Percentiles rank a stretch among this genome's conserved stretches.
Conservation (phyloP, 345 rosid species). For the Mercurialis annua region DNA sequence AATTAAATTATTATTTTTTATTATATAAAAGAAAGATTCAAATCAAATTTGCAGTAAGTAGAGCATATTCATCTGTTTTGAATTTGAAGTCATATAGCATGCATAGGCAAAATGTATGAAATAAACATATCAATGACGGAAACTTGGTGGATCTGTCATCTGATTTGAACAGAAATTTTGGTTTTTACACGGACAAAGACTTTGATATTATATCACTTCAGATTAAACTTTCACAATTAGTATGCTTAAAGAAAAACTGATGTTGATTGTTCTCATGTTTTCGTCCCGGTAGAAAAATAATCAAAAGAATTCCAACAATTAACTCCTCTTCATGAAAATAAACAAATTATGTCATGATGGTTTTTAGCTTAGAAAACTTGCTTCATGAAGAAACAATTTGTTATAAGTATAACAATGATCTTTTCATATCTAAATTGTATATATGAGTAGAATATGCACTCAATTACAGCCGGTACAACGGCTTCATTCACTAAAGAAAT, state of each 20-base stretch:
- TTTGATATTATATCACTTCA: too few species aligned
- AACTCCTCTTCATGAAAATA: not conserved
- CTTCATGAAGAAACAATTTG: not conserved
- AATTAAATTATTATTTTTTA: too few species aligned
- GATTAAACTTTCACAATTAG: too few species aligned
- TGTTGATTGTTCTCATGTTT: too few species aligned
- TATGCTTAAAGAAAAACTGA: too few species aligned
- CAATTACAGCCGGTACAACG: not conserved
- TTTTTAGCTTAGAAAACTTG: not conserved
- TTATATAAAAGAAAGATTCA: not conserved
- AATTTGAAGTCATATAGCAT: not conserved
- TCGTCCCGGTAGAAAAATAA: not conserved
- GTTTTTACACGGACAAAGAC: too few species aligned
- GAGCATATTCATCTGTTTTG: not conserved
- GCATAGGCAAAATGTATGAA: not conserved
- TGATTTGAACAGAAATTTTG: too few species aligned
- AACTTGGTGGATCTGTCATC: too few species aligned
- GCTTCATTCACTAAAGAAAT: not conserved
- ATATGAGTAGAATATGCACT: not conserved
- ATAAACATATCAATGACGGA: not conserved
- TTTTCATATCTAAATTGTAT: not conserved
- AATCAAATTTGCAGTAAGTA: not conserved
- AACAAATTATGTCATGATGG: too few species aligned
- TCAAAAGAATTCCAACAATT: not conserved
- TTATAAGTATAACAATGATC: not conserved